Conservation (phyloP, 148 eudicot species). For the Rhododendron ferrugineum region DNA sequence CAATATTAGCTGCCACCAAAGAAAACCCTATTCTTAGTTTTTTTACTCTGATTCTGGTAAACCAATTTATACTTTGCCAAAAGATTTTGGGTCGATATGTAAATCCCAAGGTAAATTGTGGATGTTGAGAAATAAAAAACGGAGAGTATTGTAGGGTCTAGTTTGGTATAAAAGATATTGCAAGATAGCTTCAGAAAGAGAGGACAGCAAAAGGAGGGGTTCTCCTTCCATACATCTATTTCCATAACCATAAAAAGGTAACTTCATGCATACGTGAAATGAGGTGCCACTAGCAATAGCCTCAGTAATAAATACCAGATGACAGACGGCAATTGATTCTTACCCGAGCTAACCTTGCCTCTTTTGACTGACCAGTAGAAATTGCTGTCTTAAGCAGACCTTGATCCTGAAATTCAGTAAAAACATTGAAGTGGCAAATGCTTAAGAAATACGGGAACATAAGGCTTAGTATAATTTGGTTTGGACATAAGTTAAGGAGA, state of each 20-base stretch:
- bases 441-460: not conserved
- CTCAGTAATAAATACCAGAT: not conserved
- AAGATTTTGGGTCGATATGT: not conserved
- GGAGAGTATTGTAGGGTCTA: not conserved
- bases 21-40: too few relatives aligned
- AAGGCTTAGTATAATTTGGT: not conserved
- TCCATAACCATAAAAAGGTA: not conserved
- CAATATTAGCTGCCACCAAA: not conserved
- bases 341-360: constrained; percentile 98
- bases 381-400: constrained; percentile 77
- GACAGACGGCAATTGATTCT: constrained; percentile 16
- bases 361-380: constrained; percentile 86
- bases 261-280: not conserved
- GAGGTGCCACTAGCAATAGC: not conserved
- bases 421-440: constrained; percentile 5
- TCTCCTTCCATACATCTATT: too few relatives aligned
- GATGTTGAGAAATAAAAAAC: not conserved
- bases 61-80: not conserved
- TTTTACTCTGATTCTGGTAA: too few relatives aligned
- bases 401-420: constrained; percentile 72
- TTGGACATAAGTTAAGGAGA: not conserved
- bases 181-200: not conserved
- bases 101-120: not conserved
- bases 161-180: not conserved
- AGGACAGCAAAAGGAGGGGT: not conserved